Percentiles rank a stretch among this genome's conserved stretches.
These are phyloP conservation scores for Neonectria ditissima DNA, from an alignment of 2,329 filamentous ascomycete species.

Conservation along the genomic window DNA sequence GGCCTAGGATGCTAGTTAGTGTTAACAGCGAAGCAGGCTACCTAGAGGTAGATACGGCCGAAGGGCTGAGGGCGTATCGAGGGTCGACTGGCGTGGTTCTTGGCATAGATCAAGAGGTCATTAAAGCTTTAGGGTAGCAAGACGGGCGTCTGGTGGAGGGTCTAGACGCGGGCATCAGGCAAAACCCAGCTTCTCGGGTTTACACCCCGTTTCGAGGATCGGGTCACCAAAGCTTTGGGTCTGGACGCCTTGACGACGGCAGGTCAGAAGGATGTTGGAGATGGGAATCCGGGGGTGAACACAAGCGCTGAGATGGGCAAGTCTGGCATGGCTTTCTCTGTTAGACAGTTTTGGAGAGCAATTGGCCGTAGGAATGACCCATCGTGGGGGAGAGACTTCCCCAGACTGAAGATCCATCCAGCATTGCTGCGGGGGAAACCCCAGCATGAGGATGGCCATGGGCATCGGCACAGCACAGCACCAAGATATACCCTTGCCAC, in stretches of 20 bases:
- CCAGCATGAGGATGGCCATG: background rate
- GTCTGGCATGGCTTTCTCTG: background rate
- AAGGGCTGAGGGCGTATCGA: background rate
- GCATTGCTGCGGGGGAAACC: background rate
- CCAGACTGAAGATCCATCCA: background rate
- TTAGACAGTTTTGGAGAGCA: background rate
- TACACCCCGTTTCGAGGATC: slow-evolving; percentile 8
- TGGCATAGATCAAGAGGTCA: background rate
- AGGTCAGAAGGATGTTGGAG: background rate
- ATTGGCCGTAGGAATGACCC: background rate
- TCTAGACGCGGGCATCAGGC: slow-evolving; percentile 1
- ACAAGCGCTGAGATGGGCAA: slow-evolving; percentile 7
- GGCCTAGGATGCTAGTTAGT: background rate
- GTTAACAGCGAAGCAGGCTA: background rate
- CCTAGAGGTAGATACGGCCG: background rate
- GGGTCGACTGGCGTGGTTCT: background rate
- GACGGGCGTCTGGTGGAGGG: background rate
- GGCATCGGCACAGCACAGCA: background rate
- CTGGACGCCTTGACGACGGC: background rate
- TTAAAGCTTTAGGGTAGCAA: background rate
- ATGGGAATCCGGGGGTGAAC: background rate
- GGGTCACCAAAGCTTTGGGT: background rate
- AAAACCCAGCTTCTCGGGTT: slow-evolving; percentile 6
- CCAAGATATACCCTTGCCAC: slow-evolving; percentile 14
- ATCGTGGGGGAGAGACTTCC: background rate